Evolutionary conservation across 805 yeast species (phyloP).

Genomic region (Barnettozyma californica): DNA sequence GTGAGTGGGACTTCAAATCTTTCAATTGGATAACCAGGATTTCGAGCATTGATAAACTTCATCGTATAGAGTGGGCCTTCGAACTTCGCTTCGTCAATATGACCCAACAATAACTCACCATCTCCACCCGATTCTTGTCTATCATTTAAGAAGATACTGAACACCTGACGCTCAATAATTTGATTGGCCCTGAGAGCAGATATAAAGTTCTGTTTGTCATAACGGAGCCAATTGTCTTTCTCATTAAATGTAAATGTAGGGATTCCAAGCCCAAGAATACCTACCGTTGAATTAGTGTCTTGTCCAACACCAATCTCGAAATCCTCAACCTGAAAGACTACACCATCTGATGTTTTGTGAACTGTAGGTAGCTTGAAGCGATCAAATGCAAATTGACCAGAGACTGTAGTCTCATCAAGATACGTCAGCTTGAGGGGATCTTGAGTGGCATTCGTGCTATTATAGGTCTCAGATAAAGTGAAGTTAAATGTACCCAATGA

Average conservation of each 20-base stretch:
- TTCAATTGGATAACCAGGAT: constrained; percentile 6
- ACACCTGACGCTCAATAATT: constrained; percentile 11
- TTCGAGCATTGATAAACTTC: constrained; percentile 23
- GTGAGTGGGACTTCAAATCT: constrained; percentile 15
- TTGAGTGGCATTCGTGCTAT: not conserved
- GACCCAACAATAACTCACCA: constrained; percentile 35
- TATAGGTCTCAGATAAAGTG: constrained; percentile 1
- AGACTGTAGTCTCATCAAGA: constrained; percentile 4
- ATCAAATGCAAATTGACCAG: constrained; percentile 6
- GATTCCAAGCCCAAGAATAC: constrained; percentile 42
- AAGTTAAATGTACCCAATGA: constrained; percentile 8
- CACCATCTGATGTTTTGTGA: not conserved
- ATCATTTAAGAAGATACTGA: constrained; percentile 18
- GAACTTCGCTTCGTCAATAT: constrained; percentile 35
- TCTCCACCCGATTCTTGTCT: not conserved
- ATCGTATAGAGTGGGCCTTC: constrained; percentile 28
- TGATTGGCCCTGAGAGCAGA: constrained; percentile 8
- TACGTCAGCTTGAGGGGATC: constrained; percentile 1
- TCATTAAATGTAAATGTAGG: constrained; percentile 9
- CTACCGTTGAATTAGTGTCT: constrained; percentile 28
- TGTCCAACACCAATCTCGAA: constrained; percentile 28
- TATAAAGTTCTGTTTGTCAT: constrained; percentile 10
- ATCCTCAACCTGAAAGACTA: not conserved
- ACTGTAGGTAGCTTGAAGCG: constrained; percentile 7
- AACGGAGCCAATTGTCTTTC: constrained; percentile 1